phyloP scores from a whole-genome alignment of 441 rosid genomes.

The Isatis lusitanica region DNA sequence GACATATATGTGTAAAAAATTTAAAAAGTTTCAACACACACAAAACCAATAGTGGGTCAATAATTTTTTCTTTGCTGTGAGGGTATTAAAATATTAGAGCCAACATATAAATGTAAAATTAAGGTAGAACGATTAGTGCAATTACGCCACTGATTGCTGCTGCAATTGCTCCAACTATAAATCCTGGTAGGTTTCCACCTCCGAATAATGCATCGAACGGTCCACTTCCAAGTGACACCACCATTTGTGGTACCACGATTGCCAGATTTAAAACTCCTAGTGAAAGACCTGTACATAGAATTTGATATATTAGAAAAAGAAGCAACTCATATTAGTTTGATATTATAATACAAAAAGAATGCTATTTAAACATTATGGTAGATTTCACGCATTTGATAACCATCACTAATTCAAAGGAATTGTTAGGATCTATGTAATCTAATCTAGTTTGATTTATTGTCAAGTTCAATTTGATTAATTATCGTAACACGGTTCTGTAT shows the following conservation, averaged over 20 bases:
- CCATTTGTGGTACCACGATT: conserved; percentile 60
- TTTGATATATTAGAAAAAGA: not conserved
- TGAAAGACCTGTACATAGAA: conserved; percentile 53
- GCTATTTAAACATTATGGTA: too few relatives aligned
- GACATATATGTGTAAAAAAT: not conserved
- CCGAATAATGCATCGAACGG: conserved; percentile 38
- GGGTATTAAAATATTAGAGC: not conserved
- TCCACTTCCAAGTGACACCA: conserved; percentile 41
- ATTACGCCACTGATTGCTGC: conserved; percentile 56
- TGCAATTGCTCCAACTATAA: conserved; percentile 60
- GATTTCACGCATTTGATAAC: too few relatives aligned
- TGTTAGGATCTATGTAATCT: too few relatives aligned
- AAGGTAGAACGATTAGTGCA: conserved; percentile 57
- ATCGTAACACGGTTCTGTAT: not conserved
- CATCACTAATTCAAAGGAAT: too few relatives aligned
- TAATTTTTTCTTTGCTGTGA: not conserved
- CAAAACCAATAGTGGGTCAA: not conserved
- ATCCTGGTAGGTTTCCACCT: conserved; percentile 46
- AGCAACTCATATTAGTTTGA: not conserved
- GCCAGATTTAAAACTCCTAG: conserved; percentile 74
- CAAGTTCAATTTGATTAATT: too few relatives aligned
- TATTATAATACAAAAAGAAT: not conserved
- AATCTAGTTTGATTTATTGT: too few relatives aligned
- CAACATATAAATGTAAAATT: not conserved
- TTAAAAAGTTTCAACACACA: not conserved